Evolutionary conservation across 2,329 filamentous ascomycete genomes (phyloP).

Genomic region (Fusarium drepaniforme): DNA sequence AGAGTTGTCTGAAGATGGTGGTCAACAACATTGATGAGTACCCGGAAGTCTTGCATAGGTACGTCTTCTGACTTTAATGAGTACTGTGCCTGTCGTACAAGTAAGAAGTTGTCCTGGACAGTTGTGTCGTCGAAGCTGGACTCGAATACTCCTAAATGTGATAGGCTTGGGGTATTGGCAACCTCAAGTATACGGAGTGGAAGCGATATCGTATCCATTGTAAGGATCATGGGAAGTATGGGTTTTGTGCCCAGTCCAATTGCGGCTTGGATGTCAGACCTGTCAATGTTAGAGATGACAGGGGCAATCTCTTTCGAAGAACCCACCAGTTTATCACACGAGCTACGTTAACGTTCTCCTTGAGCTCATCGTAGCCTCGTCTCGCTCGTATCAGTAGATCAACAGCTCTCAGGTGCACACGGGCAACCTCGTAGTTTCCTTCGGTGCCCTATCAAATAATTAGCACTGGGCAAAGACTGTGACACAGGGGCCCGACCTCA

Average conservation of each 20-base stretch:
- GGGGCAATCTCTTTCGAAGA: not conserved
- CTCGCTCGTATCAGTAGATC: slow-evolving; percentile 16
- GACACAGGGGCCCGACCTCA: slow-evolving; percentile 3
- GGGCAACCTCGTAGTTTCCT: slow-evolving; percentile 17
- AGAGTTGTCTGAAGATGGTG: slow-evolving; percentile 12
- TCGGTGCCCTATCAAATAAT: slow-evolving; percentile 12
- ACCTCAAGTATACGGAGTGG: slow-evolving; percentile 13
- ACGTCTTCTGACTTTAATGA: slow-evolving; percentile 10
- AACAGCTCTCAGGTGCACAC: slow-evolving; percentile 25
- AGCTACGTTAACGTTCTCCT: slow-evolving; percentile 23
- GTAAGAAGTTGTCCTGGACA: slow-evolving; percentile 15
- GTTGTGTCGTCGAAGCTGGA: not conserved
- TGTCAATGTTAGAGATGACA: slow-evolving; percentile 4
- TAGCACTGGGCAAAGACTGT: not conserved
- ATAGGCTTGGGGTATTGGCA: slow-evolving; percentile 18
- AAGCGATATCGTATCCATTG: slow-evolving; percentile 17
- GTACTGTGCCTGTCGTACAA: slow-evolving; percentile 19
- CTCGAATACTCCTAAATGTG: slow-evolving; percentile 22
- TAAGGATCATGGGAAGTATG: slow-evolving; percentile 18
- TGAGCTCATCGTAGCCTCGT: slow-evolving; percentile 15
- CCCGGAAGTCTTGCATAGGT: slow-evolving; percentile 20
- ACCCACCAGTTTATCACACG: slow-evolving; percentile 24
- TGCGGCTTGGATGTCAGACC: slow-evolving; percentile 29
- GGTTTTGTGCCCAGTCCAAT: slow-evolving; percentile 20
- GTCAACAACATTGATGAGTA: slow-evolving; percentile 25